phyloP scores from a whole-genome alignment of 768 basidiomycete species.

The Panus rudis region DNA sequence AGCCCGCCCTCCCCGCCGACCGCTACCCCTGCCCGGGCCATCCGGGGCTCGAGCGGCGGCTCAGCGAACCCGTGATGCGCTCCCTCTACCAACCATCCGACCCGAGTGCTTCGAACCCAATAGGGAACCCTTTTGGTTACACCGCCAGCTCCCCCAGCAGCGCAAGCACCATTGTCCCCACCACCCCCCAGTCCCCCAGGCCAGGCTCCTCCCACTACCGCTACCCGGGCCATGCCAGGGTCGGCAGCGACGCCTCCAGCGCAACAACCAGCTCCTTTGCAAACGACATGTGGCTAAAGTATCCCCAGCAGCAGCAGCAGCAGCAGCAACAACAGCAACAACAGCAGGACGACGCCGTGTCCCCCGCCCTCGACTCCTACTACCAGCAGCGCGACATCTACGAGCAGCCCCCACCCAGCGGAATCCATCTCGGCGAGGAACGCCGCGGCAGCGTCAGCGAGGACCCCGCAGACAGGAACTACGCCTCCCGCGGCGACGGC shows the following conservation, averaged over 20 bases:
- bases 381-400: not conserved
- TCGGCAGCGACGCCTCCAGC: not conserved
- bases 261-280: too few species aligned
- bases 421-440: not conserved
- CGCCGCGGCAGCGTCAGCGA: not conserved
- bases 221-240: not conserved
- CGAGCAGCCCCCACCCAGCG: not conserved
- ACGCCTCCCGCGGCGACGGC: too few species aligned
- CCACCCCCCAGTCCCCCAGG: not conserved
- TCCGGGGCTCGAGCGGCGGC: not conserved
- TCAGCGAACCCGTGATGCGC: not conserved
- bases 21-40: not conserved
- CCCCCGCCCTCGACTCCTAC: not conserved
- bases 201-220: not conserved
- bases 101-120: not conserved
- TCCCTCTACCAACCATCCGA: not conserved
- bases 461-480: too few species aligned
- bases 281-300: too few species aligned
- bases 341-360: not conserved
- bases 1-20: not conserved
- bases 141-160: not conserved
- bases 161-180: not conserved
- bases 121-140: not conserved
- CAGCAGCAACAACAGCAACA: not conserved
- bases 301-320: not conserved